phyloP scores from a whole-genome alignment of 73 alveolate genomes.

The Effrenium voratum region DNA sequence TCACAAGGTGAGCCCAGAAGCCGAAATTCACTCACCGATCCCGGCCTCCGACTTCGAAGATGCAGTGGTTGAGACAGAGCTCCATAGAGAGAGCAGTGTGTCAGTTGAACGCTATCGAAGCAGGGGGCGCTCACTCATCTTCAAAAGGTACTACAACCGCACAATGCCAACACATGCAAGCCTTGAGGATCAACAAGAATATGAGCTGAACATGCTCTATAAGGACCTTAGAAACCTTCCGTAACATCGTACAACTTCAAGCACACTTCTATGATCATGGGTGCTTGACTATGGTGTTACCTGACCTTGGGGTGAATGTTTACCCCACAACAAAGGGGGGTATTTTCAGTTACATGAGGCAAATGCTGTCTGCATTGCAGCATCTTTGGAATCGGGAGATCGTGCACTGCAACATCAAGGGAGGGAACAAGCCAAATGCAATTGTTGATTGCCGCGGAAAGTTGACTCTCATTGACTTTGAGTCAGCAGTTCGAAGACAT shows the following conservation, averaged over 20 bases:
- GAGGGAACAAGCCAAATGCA: conserved; percentile 38
- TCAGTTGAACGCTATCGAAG: not conserved
- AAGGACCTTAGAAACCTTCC: conserved; percentile 3
- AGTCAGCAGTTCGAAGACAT: conserved; percentile 46
- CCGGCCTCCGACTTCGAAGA: conserved; percentile 25
- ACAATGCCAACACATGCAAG: conserved; percentile 35
- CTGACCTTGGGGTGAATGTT: not conserved
- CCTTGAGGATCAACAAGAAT: not conserved
- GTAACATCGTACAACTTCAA: not conserved
- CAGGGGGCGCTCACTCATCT: not conserved
- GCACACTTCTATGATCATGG: not conserved
- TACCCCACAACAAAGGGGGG: not conserved
- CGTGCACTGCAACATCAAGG: conserved; percentile 59
- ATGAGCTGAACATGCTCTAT: conserved; percentile 16
- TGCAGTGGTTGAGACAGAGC: not conserved
- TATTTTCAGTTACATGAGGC: conserved; percentile 35
- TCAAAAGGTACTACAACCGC: not conserved
- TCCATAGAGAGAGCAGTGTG: conserved; percentile 7
- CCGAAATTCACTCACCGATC: not conserved
- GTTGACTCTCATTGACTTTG: conserved; percentile 50
- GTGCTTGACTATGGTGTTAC: not conserved
- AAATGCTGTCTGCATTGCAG: not conserved
- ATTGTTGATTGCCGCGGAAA: conserved; percentile 17
- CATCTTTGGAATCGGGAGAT: not conserved
- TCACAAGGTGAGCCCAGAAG: too few relatives aligned